A percentile compares a stretch with the other conserved stretches of the same genome.
Conservation (phyloP, 2,329 filamentous ascomycete genomes). For the Fusarium guadeloupense region DNA sequence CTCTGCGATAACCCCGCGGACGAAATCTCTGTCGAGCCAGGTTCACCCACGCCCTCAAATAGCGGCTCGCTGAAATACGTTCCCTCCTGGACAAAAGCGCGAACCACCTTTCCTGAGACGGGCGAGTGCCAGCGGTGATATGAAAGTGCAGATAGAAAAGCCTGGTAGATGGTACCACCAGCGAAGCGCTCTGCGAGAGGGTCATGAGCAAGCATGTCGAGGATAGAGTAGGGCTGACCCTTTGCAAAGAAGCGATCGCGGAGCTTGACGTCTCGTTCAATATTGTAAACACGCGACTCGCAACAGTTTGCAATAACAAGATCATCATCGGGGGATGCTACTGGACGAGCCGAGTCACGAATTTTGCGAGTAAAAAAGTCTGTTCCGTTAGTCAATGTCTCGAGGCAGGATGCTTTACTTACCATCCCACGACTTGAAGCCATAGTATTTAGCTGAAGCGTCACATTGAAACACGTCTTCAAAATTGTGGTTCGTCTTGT, state of each 20-base stretch:
- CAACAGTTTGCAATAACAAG: conserved; percentile 69
- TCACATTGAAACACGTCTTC: conserved; percentile 71
- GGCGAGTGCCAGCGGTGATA: conserved; percentile 80
- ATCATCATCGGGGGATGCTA: conserved; percentile 65
- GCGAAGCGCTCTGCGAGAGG: conserved; percentile 62
- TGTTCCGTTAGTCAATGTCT: conserved; percentile 10
- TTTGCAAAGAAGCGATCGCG: conserved; percentile 75
- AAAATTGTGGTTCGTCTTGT: conserved; percentile 57
- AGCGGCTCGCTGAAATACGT: conserved; percentile 73
- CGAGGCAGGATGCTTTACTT: conserved; percentile 32
- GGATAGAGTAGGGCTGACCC: conserved; percentile 71
- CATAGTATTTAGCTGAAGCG: conserved; percentile 61
- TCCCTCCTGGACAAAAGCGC: conserved; percentile 67
- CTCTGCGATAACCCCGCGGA: conserved; percentile 56
- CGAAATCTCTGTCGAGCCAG: conserved; percentile 49
- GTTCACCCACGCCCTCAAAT: conserved; percentile 48
- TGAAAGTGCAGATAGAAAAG: conserved; percentile 71
- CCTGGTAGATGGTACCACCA: conserved; percentile 75
- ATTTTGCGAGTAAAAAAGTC: conserved; percentile 73
- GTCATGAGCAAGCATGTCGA: conserved; percentile 70
- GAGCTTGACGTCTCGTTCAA: conserved; percentile 60
- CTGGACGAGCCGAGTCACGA: conserved; percentile 62
- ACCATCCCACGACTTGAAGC: conserved; percentile 74
- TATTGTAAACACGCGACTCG: conserved; percentile 68
- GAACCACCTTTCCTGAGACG: conserved; percentile 68